Percentiles rank a stretch among this genome's conserved stretches.
Conservation (phyloP, 306 rosid species). For the Cucurbita moschata region DNA sequence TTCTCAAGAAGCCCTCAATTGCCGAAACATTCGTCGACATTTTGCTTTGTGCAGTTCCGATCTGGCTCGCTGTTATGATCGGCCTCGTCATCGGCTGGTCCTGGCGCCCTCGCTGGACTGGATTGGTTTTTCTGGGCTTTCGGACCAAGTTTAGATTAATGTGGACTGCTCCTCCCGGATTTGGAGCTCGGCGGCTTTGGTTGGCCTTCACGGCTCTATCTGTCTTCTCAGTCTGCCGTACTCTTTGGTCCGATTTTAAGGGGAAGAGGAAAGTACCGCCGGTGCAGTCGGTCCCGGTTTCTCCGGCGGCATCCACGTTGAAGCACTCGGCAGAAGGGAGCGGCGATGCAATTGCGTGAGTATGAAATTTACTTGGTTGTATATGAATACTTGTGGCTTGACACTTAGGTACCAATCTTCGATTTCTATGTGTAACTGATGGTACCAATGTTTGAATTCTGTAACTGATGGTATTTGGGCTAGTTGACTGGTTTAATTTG, state of each 20-base stretch:
- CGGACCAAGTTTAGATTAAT: constrained; percentile 72
- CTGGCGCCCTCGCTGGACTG: constrained; percentile 97
- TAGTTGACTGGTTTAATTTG: neutral
- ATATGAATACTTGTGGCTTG: neutral
- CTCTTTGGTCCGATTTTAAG: constrained; percentile 56
- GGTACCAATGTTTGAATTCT: neutral
- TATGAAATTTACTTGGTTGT: neutral
- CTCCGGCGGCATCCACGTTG: neutral
- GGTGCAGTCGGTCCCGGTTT: neutral
- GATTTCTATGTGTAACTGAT: neutral
- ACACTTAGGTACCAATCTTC: neutral
- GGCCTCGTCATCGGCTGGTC: constrained; percentile 89
- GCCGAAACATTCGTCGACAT: constrained; percentile 92
- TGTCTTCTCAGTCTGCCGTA: constrained; percentile 68
- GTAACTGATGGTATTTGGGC: neutral
- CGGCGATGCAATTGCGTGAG: constrained; percentile 18
- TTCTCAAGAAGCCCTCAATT: constrained; percentile 60
- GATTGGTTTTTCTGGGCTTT: constrained; percentile 69
- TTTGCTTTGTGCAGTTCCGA: constrained; percentile 85
- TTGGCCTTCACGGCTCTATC: constrained; percentile 87
- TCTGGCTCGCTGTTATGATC: constrained; percentile 96
- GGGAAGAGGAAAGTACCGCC: constrained; percentile 23
- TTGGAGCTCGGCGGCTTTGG: constrained; percentile 93
- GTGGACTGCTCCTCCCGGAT: constrained; percentile 96
- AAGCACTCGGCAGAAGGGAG: constrained; percentile 1